These are phyloP conservation scores for Bromus sterilis DNA, from an alignment of 176 grass and related monocot species.

Conservation along the genomic window DNA sequence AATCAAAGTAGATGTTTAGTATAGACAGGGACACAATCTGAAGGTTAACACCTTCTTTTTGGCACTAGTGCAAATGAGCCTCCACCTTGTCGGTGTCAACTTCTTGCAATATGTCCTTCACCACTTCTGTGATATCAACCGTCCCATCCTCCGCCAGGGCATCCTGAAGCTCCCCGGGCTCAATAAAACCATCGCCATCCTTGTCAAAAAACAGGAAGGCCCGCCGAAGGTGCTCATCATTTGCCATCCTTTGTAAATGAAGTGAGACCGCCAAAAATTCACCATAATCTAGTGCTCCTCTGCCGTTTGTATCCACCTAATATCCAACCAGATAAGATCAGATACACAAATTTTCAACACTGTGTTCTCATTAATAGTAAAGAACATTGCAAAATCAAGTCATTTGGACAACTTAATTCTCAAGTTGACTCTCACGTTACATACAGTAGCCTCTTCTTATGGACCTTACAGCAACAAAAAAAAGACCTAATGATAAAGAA, in stretches of 20 bases:
- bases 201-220: constrained; percentile 86
- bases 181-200: constrained; percentile 73
- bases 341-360: background rate
- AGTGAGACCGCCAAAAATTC: constrained; percentile 86
- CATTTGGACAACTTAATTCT: constrained; percentile 5
- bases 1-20: background rate
- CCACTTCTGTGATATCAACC: constrained; percentile 47
- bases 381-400: background rate
- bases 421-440: background rate
- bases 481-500: background rate
- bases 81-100: constrained; percentile 85
- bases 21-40: background rate
- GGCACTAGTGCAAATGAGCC: background rate
- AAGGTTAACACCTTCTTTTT: background rate
- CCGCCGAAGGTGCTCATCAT: constrained; percentile 70
- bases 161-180: constrained; percentile 64
- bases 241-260: constrained; percentile 84
- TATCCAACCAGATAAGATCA: constrained; percentile 7
- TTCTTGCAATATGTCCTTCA: constrained; percentile 74
- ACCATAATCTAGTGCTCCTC: constrained; percentile 69
- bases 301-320: constrained; percentile 72
- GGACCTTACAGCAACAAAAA: background rate
- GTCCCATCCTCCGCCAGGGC: constrained; percentile 57
- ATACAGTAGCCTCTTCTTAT: background rate
- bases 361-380: background rate